Conservation (phyloP, 257 asterid species). For the Solanum paucissectum region DNA sequence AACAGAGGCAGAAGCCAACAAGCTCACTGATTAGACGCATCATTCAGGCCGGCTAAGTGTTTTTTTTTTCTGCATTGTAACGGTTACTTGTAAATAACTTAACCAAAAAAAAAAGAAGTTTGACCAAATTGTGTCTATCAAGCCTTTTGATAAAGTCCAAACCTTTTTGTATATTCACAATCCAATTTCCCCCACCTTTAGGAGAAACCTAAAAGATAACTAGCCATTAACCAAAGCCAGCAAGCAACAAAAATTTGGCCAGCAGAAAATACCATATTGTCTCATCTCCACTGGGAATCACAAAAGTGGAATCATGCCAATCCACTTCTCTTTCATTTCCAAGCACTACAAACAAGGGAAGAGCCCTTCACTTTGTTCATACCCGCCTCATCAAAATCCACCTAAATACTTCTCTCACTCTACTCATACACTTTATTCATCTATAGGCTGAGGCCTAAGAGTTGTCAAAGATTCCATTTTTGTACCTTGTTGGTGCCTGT, state of each 20-base stretch:
- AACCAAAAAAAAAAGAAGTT: no score
- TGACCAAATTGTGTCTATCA: no score
- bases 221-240: not conserved
- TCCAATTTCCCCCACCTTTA: not conserved
- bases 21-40: no score
- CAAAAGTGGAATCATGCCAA: constrained; percentile 8
- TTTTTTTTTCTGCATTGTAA: no score
- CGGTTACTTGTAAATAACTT: no score
- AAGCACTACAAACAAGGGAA: not conserved
- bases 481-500: not conserved
- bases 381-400: not conserved
- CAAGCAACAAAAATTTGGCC: not conserved
- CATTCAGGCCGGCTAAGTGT: no score
- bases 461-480: not conserved
- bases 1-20: no score
- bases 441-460: not conserved
- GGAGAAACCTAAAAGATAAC: not conserved
- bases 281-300: constrained; percentile 14
- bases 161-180: not conserved
- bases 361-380: not conserved
- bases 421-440: not conserved
- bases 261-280: not conserved
- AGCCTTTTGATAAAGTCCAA: not conserved
- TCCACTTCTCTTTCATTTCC: not conserved
- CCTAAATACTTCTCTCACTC: not conserved